Percentiles rank a stretch among this genome's conserved stretches.
phyloP scores from a whole-genome alignment of 2,329 filamentous ascomycete genomes.

The Paracoccidioides lutzii region DNA sequence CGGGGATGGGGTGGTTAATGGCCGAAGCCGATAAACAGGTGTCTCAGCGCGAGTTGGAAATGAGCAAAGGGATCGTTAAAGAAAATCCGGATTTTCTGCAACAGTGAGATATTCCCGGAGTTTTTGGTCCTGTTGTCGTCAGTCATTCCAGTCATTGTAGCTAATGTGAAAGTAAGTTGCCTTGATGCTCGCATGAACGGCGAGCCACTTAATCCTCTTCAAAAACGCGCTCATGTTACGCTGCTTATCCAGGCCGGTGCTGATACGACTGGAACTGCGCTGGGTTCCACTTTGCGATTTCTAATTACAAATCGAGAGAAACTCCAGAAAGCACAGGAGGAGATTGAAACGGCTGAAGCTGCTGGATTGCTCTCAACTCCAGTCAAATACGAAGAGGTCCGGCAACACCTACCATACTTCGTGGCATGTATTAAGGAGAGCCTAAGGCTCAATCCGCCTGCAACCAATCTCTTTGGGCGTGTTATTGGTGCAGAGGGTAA shows the following conservation, averaged over 20 bases:
- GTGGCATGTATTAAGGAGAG: constrained; percentile 25
- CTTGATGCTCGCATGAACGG: constrained; percentile 22
- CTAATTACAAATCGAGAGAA: constrained; percentile 12
- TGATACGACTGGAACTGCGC: constrained; percentile 24
- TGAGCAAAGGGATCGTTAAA: background rate
- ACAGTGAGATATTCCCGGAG: constrained; percentile 11
- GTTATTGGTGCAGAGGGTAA: constrained; percentile 19
- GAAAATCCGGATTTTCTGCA: constrained; percentile 25
- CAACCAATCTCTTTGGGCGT: constrained; percentile 18
- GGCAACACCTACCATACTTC: constrained; percentile 20
- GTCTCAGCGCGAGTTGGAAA: constrained; percentile 15
- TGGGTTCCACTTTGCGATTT: constrained; percentile 22
- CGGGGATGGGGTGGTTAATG: constrained; percentile 29
- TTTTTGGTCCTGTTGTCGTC: background rate
- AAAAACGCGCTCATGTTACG: constrained; percentile 27
- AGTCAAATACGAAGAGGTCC: constrained; percentile 16
- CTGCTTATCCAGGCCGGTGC: constrained; percentile 28
- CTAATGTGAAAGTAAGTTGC: constrained; percentile 11
- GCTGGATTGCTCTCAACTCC: constrained; percentile 3
- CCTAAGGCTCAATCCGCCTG: constrained; percentile 19
- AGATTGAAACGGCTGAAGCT: constrained; percentile 14
- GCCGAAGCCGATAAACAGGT: constrained; percentile 24
- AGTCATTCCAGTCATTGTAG: background rate
- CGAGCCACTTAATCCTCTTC: constrained; percentile 17
- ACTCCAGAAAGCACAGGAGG: constrained; percentile 7